Conservation (phyloP, 1,284 basidiomycete genomes). For the Limonomyces culmigenus region DNA sequence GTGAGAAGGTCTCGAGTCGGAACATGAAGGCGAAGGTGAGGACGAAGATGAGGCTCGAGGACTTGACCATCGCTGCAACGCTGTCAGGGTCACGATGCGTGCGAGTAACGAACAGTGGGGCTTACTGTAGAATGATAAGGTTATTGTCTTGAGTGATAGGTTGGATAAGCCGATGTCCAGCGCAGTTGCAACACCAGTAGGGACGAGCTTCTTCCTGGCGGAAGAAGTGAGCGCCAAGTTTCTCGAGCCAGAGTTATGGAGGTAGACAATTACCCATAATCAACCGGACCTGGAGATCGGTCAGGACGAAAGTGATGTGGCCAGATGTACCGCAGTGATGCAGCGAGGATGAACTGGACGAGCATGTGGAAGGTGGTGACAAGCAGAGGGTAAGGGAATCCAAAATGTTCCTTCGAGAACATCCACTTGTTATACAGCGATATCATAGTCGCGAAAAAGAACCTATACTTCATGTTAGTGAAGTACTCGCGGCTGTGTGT, state of each 20-base stretch:
- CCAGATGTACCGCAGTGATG: slow-evolving; percentile 46
- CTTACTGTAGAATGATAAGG: slow-evolving; percentile 92
- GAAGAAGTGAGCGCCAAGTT: no score
- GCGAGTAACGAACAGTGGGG: slow-evolving; percentile 7
- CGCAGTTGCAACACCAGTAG: slow-evolving; percentile 78
- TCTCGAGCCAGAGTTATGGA: no score
- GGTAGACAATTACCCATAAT: slow-evolving; percentile 58
- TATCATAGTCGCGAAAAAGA: slow-evolving; percentile 54
- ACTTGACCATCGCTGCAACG: slow-evolving; percentile 89
- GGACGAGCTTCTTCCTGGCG: slow-evolving; percentile 72
- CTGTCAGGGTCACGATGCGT: slow-evolving; percentile 2
- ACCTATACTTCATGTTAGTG: slow-evolving; percentile 30
- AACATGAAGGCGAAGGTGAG: slow-evolving; percentile 90
- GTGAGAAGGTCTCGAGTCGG: slow-evolving; percentile 73
- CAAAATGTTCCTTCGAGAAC: slow-evolving; percentile 76
- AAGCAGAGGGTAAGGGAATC: slow-evolving; percentile 87
- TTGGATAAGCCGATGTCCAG: slow-evolving; percentile 94
- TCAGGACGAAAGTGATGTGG: slow-evolving; percentile 54
- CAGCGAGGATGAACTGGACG: slow-evolving; percentile 76
- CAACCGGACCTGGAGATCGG: slow-evolving; percentile 41
- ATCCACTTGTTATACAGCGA: slow-evolving; percentile 94
- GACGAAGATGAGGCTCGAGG: slow-evolving; percentile 90
- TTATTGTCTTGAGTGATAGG: slow-evolving; percentile 82
- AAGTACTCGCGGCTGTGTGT: background rate
- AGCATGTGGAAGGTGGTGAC: slow-evolving; percentile 88